These are phyloP conservation scores for Exophiala sp. DNA, from an alignment of 2,329 filamentous ascomycete genomes.

Conservation along the genomic window DNA sequence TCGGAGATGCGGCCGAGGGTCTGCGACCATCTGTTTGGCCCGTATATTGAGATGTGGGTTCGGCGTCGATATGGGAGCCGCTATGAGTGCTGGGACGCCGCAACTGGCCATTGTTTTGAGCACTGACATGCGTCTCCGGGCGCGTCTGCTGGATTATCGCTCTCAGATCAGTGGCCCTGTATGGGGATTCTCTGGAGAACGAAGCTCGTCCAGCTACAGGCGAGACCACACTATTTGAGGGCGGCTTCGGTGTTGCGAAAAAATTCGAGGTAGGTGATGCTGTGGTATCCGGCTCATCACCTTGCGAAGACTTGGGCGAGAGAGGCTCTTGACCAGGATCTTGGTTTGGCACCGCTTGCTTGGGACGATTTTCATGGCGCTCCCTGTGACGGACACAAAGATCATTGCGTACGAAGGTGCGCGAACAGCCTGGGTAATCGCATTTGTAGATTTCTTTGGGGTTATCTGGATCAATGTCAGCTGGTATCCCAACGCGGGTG, in stretches of 20 bases:
- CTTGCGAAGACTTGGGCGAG: conserved; percentile 17
- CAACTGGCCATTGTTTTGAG: neutral
- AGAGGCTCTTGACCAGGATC: conserved; percentile 26
- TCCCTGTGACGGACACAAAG: conserved; percentile 81
- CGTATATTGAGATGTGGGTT: neutral
- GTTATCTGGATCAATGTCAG: conserved; percentile 57
- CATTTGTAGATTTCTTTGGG: conserved; percentile 94
- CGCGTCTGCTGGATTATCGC: conserved; percentile 7
- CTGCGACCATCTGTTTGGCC: conserved; percentile 6
- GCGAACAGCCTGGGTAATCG: conserved; percentile 83
- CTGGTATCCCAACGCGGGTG: neutral
- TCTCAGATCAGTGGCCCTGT: conserved; percentile 10
- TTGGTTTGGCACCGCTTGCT: conserved; percentile 14
- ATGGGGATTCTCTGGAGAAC: conserved; percentile 11
- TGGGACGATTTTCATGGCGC: conserved; percentile 64
- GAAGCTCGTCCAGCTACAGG: conserved; percentile 4
- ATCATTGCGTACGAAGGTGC: conserved; percentile 89
- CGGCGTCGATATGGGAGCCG: neutral
- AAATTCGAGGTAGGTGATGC: conserved; percentile 13
- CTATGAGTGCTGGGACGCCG: neutral
- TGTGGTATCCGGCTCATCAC: conserved; percentile 7
- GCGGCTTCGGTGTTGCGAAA: conserved; percentile 14
- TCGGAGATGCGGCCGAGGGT: conserved; percentile 8
- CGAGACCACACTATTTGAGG: conserved; percentile 5
- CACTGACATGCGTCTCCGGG: conserved; percentile 19